Conservation (phyloP, 805 yeast genomes). For the Teunomyces tritomae region DNA sequence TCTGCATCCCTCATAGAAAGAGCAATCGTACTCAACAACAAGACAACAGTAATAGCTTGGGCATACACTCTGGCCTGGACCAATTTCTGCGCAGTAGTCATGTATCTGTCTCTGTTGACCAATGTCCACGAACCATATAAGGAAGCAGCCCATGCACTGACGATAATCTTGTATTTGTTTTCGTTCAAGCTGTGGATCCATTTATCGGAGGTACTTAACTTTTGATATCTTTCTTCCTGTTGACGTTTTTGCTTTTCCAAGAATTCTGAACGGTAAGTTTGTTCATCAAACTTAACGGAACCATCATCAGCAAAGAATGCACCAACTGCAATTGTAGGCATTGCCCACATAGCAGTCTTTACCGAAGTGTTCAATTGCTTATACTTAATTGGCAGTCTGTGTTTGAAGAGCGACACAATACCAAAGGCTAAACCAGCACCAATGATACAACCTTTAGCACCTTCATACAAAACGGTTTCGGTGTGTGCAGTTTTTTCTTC, state of each 20-base stretch:
- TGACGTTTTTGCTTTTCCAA: slow-evolving; percentile 18
- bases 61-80: slow-evolving; percentile 32
- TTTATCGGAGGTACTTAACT: slow-evolving; percentile 28
- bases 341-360: slow-evolving; percentile 34
- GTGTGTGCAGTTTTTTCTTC: slow-evolving; percentile 42
- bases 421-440: slow-evolving; percentile 33
- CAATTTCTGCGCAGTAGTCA: slow-evolving; percentile 24
- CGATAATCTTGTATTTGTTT: slow-evolving; percentile 36
- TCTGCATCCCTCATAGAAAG: slow-evolving; percentile 25
- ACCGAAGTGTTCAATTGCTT: slow-evolving; percentile 33
- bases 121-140: slow-evolving; percentile 29
- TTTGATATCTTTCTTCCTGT: slow-evolving; percentile 21
- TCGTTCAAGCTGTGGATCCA: slow-evolving; percentile 24
- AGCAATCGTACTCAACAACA: slow-evolving; percentile 25
- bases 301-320: slow-evolving; percentile 47
- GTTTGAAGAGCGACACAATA: slow-evolving; percentile 28
- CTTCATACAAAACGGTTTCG: slow-evolving; percentile 32
- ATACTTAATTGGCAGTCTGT: slow-evolving; percentile 31
- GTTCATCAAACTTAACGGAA: slow-evolving; percentile 41
- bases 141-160: slow-evolving; percentile 39
- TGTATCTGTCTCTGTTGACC: slow-evolving; percentile 24
- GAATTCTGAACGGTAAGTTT: slow-evolving; percentile 29
- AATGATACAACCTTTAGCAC: slow-evolving; percentile 36
- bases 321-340: slow-evolving; percentile 38
- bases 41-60: slow-evolving; percentile 24